A percentile compares a stretch with the other conserved stretches of the same genome.
phyloP scores from a whole-genome alignment of 1,284 basidiomycete genomes.

The Papiliotrema terrestris region DNA sequence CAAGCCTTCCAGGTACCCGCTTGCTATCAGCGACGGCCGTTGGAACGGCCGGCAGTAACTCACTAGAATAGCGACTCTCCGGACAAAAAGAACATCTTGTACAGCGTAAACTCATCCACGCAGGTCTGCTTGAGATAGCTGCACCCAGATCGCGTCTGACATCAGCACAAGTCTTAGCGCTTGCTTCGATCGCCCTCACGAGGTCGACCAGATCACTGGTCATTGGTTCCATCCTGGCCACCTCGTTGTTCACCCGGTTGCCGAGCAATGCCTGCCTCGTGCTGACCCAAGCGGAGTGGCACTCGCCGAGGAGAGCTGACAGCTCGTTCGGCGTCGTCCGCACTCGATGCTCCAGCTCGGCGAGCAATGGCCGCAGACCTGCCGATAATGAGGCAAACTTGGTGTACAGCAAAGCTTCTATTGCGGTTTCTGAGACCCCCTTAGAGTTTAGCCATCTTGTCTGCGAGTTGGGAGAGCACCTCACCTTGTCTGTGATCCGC shows the following conservation, averaged over 20 bases:
- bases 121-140: conserved; percentile 85
- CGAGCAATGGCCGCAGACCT: conserved; percentile 69
- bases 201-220: conserved; percentile 79
- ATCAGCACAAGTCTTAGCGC: not conserved
- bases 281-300: conserved; percentile 74
- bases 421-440: conserved; percentile 77
- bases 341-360: conserved; percentile 77
- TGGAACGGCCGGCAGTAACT: conserved; percentile 39
- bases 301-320: conserved; percentile 71
- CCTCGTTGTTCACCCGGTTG: conserved; percentile 69
- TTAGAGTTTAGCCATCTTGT: conserved; percentile 36
- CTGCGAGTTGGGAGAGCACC: conserved; percentile 4
- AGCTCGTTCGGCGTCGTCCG: conserved; percentile 65
- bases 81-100: conserved; percentile 75
- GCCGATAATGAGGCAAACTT: conserved; percentile 71
- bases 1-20: conserved; percentile 78
- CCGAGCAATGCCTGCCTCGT: conserved; percentile 68
- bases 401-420: conserved; percentile 79
- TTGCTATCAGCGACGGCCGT: conserved; percentile 39
- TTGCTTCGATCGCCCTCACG: conserved; percentile 52
- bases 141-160: conserved; percentile 78
- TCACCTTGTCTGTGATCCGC: conserved; percentile 68
- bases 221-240: conserved; percentile 70
- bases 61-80: conserved; percentile 82
- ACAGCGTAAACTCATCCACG: conserved; percentile 79